Evolutionary conservation across 2,329 filamentous ascomycete species (phyloP), one percentile per base, ranked within the genome.

Genomic region (Hypoxylon sp.): DNA sequence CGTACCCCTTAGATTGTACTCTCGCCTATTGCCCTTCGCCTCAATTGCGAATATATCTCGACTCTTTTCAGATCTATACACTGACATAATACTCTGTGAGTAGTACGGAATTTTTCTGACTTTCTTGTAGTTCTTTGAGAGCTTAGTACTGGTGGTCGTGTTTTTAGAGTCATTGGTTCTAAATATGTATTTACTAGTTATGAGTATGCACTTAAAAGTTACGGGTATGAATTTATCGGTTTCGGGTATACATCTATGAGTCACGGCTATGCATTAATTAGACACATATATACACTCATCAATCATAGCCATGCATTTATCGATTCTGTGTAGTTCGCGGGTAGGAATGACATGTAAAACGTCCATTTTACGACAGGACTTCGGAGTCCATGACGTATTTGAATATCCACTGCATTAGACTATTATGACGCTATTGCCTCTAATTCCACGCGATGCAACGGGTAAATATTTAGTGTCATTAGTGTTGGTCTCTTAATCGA

Each of bases 351-450:
- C 1, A 17, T 5, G 15, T 19, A 19, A 44, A 6, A 10, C 2
- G 2, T 2, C 6, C 10, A 42, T 35, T 37, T 52, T 37, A 27
- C 11, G 42, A 10, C 27, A 60, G 29, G 11, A 62, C 19, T 53
- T 48, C 37, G 44, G 15, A 17, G 48, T 11, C 44, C 37, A 69
- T 69, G 58, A 69, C 67, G 62, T 58, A 66, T 66, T 56, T 10
- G 11, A 57, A 35, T 56, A 51, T 17, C 58, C 62, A 65, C 58
- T 42, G 42, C 42, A 35, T 46, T 35, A 4, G 35, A 57, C 46
- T 44, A 50, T n/a, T 24, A 46, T 65, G 44, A 47, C 44, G 48
- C 50, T 59, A 57, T 55, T 44, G 42, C 53, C 32, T 17, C 37
- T 46, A 35, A 47, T 39, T 32, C 19, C 19, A 48, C 15, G 31